Percentiles rank a stretch among this genome's conserved stretches.
Evolutionary conservation across 2,329 filamentous ascomycete genomes (phyloP).

Genomic region (Pyrenochaeta sp.): DNA sequence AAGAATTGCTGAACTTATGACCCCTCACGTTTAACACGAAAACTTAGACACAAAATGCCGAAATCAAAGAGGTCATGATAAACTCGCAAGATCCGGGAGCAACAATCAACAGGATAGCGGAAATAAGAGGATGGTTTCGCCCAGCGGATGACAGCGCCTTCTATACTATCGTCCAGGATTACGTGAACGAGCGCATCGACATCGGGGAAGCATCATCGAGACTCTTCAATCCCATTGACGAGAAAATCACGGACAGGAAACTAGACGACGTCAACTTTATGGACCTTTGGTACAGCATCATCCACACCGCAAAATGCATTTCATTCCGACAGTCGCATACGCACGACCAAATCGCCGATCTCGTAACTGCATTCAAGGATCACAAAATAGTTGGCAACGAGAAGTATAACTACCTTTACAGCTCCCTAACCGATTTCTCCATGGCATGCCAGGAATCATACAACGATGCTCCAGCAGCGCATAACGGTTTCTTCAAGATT

Average conservation of each 20-base stretch:
- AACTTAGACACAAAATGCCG: constrained; percentile 25
- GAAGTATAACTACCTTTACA: constrained; percentile 31
- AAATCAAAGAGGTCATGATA: constrained; percentile 28
- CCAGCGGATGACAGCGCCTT: constrained; percentile 31
- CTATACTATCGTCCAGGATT: constrained; percentile 37
- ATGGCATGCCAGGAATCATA: constrained; percentile 38
- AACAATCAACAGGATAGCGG: constrained; percentile 43
- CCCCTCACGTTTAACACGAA: constrained; percentile 3
- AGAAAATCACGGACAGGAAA: constrained; percentile 26
- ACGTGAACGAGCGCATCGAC: constrained; percentile 24
- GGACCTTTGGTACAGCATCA: constrained; percentile 42
- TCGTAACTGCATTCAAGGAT: constrained; percentile 36
- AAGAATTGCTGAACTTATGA: not conserved
- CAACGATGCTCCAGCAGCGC: constrained; percentile 37
- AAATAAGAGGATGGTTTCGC: constrained; percentile 40
- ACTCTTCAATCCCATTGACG: constrained; percentile 36
- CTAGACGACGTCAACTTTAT: constrained; percentile 30
- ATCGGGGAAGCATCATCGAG: constrained; percentile 23
- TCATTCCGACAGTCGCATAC: constrained; percentile 17
- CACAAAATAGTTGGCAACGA: constrained; percentile 30
- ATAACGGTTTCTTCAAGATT: constrained; percentile 21
- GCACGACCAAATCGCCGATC: constrained; percentile 28
- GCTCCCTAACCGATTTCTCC: constrained; percentile 28
- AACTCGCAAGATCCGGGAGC: constrained; percentile 18
- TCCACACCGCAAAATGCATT: constrained; percentile 40